Conservation (phyloP, 1,284 basidiomycete species). For the Lentinula novae-zelandiae region DNA sequence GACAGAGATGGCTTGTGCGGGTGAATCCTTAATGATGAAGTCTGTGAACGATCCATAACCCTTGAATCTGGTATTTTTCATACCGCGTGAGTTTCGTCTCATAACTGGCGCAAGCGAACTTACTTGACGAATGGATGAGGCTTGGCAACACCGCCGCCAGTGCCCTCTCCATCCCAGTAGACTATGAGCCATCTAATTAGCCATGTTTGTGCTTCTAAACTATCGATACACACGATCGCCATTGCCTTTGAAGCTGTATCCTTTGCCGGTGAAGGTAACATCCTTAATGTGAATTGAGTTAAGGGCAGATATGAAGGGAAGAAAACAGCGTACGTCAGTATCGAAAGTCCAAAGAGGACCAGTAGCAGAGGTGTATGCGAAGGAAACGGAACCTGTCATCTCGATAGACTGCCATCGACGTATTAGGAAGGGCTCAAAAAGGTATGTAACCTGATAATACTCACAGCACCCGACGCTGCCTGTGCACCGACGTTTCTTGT, state of each 20-base stretch:
- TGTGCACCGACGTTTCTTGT: neutral
- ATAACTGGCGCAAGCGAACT: neutral
- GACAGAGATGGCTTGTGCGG: constrained; percentile 27
- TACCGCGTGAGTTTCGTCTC: neutral
- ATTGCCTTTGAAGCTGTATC: constrained; percentile 2
- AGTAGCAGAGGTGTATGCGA: neutral
- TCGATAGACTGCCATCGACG: neutral
- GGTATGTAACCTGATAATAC: neutral
- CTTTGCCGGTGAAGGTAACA: constrained; percentile 1
- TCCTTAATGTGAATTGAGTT: neutral
- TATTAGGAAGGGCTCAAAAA: neutral
- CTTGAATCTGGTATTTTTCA: constrained; percentile 38
- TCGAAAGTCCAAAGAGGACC: constrained; percentile 7
- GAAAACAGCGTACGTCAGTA: neutral
- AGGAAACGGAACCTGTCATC: constrained; percentile 5
- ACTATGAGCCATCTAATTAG: neutral
- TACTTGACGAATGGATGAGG: constrained; percentile 50
- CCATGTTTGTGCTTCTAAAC: too few relatives aligned
- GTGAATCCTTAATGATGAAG: constrained; percentile 28
- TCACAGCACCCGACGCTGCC: constrained; percentile 5
- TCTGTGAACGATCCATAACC: constrained; percentile 45
- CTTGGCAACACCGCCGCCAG: constrained; percentile 32
- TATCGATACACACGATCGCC: neutral
- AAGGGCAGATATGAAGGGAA: neutral
- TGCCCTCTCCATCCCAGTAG: constrained; percentile 9